Evolutionary conservation across 495 filamentous ascomycete genomes (phyloP).

Genomic region (Bombardia bombarda): DNA sequence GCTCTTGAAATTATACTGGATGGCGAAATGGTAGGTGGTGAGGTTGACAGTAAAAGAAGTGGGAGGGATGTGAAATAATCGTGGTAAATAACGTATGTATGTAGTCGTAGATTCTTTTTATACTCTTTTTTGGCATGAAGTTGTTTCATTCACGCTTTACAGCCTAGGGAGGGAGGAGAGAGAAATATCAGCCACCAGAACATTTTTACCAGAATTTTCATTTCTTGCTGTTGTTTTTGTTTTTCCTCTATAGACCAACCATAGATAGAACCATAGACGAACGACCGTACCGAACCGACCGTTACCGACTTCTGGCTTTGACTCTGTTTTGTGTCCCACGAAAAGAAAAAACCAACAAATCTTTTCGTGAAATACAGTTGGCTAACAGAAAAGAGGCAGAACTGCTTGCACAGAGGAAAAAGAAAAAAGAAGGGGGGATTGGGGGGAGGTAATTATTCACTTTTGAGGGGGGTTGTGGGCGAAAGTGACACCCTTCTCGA

Average conservation of each 20-base stretch:
- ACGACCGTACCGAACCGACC: too few species aligned
- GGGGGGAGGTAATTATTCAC: constrained; percentile 22
- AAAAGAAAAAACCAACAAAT: neutral
- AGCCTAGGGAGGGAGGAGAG: constrained; percentile 23
- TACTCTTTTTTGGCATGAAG: constrained; percentile 2
- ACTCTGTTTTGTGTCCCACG: neutral
- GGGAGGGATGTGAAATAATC: too few species aligned
- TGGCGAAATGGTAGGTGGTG: too few species aligned
- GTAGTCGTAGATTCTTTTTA: too few species aligned
- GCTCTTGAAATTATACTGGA: too few species aligned
- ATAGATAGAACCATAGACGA: too few species aligned
- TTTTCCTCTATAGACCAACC: constrained; percentile 1
- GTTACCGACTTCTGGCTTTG: neutral
- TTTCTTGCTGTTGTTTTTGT: too few species aligned
- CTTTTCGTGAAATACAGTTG: neutral
- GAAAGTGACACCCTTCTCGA: constrained; percentile 87
- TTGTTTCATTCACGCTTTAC: too few species aligned
- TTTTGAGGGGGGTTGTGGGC: constrained; percentile 59
- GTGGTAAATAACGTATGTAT: too few species aligned
- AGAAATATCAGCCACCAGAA: constrained; percentile 26
- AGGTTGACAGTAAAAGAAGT: too few species aligned
- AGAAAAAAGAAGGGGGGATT: neutral
- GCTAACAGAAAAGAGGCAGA: neutral
- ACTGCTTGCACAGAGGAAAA: constrained; percentile 1
- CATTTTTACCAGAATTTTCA: constrained; percentile 1